A percentile compares a stretch with the other conserved stretches of the same genome.
Conservation (phyloP, 2,329 filamentous ascomycete species). For the Aureobasidium uvarum region DNA sequence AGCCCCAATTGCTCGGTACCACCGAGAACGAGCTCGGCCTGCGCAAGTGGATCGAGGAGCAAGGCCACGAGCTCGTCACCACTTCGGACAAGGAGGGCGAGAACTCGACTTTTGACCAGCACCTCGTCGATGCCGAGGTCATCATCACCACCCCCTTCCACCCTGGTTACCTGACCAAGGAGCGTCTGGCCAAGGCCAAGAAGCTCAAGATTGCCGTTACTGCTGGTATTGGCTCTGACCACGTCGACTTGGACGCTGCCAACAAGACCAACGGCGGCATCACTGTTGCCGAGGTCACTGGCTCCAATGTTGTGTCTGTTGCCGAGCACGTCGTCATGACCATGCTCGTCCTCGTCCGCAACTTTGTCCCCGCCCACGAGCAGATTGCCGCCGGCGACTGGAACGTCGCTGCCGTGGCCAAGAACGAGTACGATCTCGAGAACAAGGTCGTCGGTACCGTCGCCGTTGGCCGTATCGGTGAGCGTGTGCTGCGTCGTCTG, state of each 20-base stretch:
- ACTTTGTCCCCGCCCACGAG: slow-evolving; percentile 98
- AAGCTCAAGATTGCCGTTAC: slow-evolving; percentile 98
- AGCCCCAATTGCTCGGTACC: slow-evolving; percentile 85
- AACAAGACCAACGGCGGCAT: slow-evolving; percentile 98
- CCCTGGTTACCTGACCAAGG: slow-evolving; percentile 93
- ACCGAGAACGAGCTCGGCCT: slow-evolving; percentile 98
- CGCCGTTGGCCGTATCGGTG: slow-evolving; percentile 93
- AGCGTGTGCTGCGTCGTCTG: slow-evolving; percentile 93
- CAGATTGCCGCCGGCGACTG: slow-evolving; percentile 85
- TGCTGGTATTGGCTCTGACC: slow-evolving; percentile 96
- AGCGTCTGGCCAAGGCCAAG: slow-evolving; percentile 96
- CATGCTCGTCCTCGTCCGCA: slow-evolving; percentile 91
- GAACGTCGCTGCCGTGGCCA: slow-evolving; percentile 93
- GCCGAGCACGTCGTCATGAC: slow-evolving; percentile 99
- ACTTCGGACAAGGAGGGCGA: slow-evolving; percentile 97
- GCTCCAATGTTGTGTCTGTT: slow-evolving; percentile 97
- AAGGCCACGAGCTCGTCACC: slow-evolving; percentile 94
- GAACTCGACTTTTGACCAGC: slow-evolving; percentile 89
- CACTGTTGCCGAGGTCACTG: slow-evolving; percentile 96
- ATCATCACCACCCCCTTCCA: slow-evolving; percentile 99
- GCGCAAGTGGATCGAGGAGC: slow-evolving; percentile 95
- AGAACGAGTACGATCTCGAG: slow-evolving; percentile 98
- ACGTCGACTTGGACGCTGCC: slow-evolving; percentile 93
- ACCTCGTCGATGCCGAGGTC: slow-evolving; percentile 94
- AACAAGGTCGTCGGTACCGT: slow-evolving; percentile 97